Conservation (phyloP, 192 early-diverging fungal genomes). For the Physocladia obscura region DNA sequence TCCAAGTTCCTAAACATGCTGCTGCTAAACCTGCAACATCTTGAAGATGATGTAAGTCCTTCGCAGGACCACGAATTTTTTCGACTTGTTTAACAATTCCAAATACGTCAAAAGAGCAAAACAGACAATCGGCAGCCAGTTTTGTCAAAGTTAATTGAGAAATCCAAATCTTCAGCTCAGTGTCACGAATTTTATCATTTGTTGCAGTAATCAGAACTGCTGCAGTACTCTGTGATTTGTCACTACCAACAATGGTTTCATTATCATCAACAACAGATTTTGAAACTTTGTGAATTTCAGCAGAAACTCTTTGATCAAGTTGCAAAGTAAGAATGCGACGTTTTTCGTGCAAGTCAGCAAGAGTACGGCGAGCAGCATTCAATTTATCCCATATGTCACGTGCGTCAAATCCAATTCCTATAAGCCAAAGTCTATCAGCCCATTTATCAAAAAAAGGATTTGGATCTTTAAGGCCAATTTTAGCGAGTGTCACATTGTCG, state of each 20-base stretch:
- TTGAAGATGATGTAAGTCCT: slow-evolving; percentile 28
- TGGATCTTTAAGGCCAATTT: background rate
- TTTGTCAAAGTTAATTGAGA: slow-evolving; percentile 62
- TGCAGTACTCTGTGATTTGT: background rate
- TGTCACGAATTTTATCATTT: slow-evolving; percentile 17
- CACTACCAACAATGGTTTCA: background rate
- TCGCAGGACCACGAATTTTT: background rate
- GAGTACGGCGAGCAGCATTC: background rate
- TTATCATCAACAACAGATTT: slow-evolving; percentile 1
- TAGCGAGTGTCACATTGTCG: slow-evolving; percentile 9
- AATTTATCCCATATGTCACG: background rate
- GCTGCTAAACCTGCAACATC: slow-evolving; percentile 39
- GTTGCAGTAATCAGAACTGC: background rate
- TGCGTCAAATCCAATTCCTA: slow-evolving; percentile 24
- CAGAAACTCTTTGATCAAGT: background rate
- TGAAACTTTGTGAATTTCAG: background rate
- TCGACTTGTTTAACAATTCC: slow-evolving; percentile 23
- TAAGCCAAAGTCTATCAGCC: slow-evolving; percentile 25
- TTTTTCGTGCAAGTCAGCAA: background rate
- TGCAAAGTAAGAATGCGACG: slow-evolving; percentile 1
- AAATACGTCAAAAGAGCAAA: slow-evolving; percentile 62
- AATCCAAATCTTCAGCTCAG: slow-evolving; percentile 53
- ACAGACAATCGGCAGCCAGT: slow-evolving; percentile 67
- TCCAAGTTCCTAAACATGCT: slow-evolving; percentile 52
- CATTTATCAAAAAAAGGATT: background rate